Base-by-base conservation (phyloP, 352 stramenopile species). In the Phytophthora foliorum region DNA sequence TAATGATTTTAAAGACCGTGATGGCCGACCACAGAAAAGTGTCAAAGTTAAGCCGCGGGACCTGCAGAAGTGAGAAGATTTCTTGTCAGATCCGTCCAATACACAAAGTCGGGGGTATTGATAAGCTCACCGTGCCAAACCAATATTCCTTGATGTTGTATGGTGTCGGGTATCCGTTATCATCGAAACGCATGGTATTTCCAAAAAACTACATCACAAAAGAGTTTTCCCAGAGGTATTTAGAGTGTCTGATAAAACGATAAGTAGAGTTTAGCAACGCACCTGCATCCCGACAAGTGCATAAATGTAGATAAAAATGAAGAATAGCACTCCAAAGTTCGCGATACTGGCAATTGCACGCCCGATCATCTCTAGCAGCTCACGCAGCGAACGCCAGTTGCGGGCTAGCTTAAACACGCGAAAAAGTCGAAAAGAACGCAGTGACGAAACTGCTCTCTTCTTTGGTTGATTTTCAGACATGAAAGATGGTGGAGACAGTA, bases 301-400 rank as follows among this genome's bases (percentile, higher is more conserved):
- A 67, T 97, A 98, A 29, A 98, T 98, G 74, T 97, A 98, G 44
- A 98, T 95, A 68, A 98, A 98, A 5, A 99, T 80, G 51, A 97
- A 86, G 11, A 99, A 71, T 4, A 99, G 81, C 38, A 99, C 79
- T 0, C 74, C 89, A 65, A 99, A 99, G 74, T 98, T 98, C 7
- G 72, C 79, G 36, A 99, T 96, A 52, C 98, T 94, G 1, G 91
- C 80, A 19, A 98, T 71, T 0, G 95, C 95, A 16, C 84, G 75
- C 6, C 67, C 63, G 17, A 99, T 97, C 57, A 95, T 95, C 9
- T 82, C 52, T 5, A 99, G 75, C n/a, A 99, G 78, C 7, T 93
- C 86, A 5, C 96, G 90, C 25, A 99, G 73, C 2, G 84, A 92
- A 31, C 84, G 75, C 97, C 96, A 99, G 51, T 92, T 76, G 13